Base-by-base conservation (phyloP, 148 eudicot species). In the Silene latifolia region DNA sequence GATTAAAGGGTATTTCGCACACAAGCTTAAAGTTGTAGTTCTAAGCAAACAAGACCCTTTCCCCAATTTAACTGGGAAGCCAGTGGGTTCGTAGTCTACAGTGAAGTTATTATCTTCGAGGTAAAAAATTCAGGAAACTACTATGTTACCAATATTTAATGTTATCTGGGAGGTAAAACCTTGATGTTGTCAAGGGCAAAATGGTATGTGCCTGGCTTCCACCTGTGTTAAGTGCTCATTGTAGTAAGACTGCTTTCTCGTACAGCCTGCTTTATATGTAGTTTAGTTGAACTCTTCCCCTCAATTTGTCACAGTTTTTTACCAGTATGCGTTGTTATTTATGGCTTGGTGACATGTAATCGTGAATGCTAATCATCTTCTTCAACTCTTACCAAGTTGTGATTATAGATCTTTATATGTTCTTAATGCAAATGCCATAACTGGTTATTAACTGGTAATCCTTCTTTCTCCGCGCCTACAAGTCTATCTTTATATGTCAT, bases 31-130 rank as follows among this genome's bases (percentile, higher is more conserved):
- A 86, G 98, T 95, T 62, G 92, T 83, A 23, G 97, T 95, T 80
- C 78, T 95, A 39, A 95, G 98, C 85, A 95, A 95, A 75, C 97
- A 95, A 83, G 98, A 92, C 64, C 96, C 98, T 67, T 95, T 95
- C 80, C 98, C 98, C 39, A 95, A 86, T 75, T 78, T 90, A 82
- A 83, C 81, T 57, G 98, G 92, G 54, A 95, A 92, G 82, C 91
- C 92, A 5, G 93, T 92, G 63, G 85, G 79, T 70, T 81, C 91
- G 1, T 91, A 88, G 83, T 56, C 56, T 17, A 7, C 44, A 27
- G 29, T 18, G 42, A 15, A 57, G 71, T 51, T 63, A 15, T 48
- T 48, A 10, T 0, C 14, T 48, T 48, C 11, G 0, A 3, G 3
- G 11, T 27, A 2, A 27, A n/a, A n/a, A n/a, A n/a, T n/a, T n/a